Evolutionary conservation across 2,329 filamentous ascomycete genomes (phyloP).

Genomic region (Sporothrix brunneoviolacea): DNA sequence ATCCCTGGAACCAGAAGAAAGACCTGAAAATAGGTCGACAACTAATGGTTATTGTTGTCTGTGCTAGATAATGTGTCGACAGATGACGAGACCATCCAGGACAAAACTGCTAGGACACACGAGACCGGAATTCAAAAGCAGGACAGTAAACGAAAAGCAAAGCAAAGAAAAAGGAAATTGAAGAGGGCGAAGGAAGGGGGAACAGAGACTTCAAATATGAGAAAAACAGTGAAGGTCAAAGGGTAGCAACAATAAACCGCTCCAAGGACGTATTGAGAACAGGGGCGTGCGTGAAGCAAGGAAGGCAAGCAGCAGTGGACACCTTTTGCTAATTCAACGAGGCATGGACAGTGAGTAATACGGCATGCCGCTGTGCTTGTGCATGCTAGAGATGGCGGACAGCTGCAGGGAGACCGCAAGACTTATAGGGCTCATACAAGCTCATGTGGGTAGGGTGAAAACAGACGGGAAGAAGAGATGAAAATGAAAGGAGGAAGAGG

Average conservation of each 20-base stretch:
- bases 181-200: not conserved
- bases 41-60: too few relatives aligned
- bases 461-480: not conserved
- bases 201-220: constrained; percentile 3
- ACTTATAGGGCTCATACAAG: constrained; percentile 1
- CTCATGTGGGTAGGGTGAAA: constrained; percentile 9
- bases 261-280: not conserved
- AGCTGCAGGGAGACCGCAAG: constrained; percentile 35
- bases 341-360: constrained; percentile 41
- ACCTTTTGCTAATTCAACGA: constrained; percentile 33
- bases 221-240: not conserved
- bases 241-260: not conserved
- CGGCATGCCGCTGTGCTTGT: constrained; percentile 43
- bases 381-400: constrained; percentile 38
- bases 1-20: too few relatives aligned
- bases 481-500: not conserved
- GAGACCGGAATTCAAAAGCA: too few relatives aligned
- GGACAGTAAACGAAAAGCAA: constrained; percentile 1
- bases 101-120: too few relatives aligned
- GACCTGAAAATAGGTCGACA: too few relatives aligned
- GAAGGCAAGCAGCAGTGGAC: constrained; percentile 2
- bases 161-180: not conserved
- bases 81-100: too few relatives aligned
- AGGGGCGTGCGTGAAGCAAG: not conserved
- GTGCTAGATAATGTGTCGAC: too few relatives aligned